Percentiles rank a stretch among this genome's conserved stretches.
Evolutionary conservation across 352 stramenopile species (phyloP).

Genomic region (Phytophthora palmivora): DNA sequence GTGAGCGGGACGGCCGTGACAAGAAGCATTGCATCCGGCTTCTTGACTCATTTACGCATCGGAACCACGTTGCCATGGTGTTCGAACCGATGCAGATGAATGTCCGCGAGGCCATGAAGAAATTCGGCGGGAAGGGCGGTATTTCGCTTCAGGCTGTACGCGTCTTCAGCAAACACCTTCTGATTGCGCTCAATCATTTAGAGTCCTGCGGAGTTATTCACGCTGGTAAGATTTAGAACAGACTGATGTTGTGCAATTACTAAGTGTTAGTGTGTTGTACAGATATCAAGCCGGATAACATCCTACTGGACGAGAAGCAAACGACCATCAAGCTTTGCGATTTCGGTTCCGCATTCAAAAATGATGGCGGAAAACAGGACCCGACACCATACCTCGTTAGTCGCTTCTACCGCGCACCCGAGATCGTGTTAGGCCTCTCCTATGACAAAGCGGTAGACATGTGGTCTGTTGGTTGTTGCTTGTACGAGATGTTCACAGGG

Average conservation of each 20-base stretch:
- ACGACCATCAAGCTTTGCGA: conserved; percentile 97
- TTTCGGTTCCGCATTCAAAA: conserved; percentile 97
- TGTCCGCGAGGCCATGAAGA: conserved; percentile 92
- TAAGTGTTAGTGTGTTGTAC: conserved; percentile 11
- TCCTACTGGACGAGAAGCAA: conserved; percentile 96
- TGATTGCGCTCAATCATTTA: conserved; percentile 83
- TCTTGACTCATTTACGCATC: conserved; percentile 89
- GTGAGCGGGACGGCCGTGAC: conserved; percentile 69
- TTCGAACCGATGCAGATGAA: conserved; percentile 99
- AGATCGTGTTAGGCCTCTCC: conserved; percentile 90
- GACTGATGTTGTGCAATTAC: conserved; percentile 6
- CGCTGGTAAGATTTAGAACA: conserved; percentile 62
- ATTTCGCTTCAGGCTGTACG: conserved; percentile 89
- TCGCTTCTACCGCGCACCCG: conserved; percentile 98
- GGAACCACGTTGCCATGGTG: conserved; percentile 96
- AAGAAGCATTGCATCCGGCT: conserved; percentile 90
- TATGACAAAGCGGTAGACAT: conserved; percentile 98
- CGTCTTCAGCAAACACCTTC: conserved; percentile 82
- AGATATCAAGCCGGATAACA: conserved; percentile 99
- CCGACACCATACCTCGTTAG: conserved; percentile 99
- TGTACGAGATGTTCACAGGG: conserved; percentile 98
- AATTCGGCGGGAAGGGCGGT: conserved; percentile 85
- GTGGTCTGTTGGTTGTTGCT: conserved; percentile 96
- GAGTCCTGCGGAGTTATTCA: conserved; percentile 91
- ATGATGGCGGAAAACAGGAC: conserved; percentile 91